Evolutionary conservation across 176 grass and related monocot genomes (phyloP).

Genomic region (Zoysia pacifica): DNA sequence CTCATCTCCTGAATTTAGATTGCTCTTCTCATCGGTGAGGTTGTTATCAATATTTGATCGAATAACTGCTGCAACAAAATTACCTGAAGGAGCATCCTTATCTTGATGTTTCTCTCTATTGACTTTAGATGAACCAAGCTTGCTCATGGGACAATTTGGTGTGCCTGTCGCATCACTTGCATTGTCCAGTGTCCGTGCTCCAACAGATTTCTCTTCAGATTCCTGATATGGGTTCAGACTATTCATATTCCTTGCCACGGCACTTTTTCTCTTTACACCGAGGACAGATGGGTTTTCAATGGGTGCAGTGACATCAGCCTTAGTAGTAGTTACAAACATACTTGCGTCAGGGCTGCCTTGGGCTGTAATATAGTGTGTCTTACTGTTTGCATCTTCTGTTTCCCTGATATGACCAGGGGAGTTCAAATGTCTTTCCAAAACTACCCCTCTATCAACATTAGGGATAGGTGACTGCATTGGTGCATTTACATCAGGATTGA

Average conservation of each 20-base stretch:
- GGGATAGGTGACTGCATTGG: conserved; percentile 5
- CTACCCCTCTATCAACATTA: conserved; percentile 1
- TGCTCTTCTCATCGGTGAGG: not conserved
- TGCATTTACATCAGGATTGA: conserved; percentile 7
- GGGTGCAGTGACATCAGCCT: conserved; percentile 4
- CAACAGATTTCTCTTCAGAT: conserved; percentile 26
- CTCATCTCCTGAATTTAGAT: conserved; percentile 4
- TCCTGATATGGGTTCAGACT: conserved; percentile 3
- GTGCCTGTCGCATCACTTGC: not conserved
- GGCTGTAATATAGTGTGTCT: not conserved
- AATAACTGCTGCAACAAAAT: conserved; percentile 2
- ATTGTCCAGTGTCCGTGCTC: conserved; percentile 17
- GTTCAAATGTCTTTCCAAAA: conserved; percentile 21
- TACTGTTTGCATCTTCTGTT: not conserved
- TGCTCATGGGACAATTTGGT: conserved; percentile 8
- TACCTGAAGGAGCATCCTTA: not conserved
- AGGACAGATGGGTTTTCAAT: conserved; percentile 12
- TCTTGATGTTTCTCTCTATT: not conserved
- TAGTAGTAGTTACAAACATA: conserved; percentile 15
- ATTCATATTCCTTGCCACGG: conserved; percentile 19
- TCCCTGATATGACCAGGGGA: conserved; percentile 16
- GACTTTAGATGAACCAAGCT: conserved; percentile 6
- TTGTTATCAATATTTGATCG: conserved; percentile 3
- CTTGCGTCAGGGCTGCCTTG: conserved; percentile 18
- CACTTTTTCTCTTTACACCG: conserved; percentile 9